A percentile compares a stretch with the other conserved stretches of the same genome.
These are phyloP conservation scores for Straminergon stramineum DNA, from an alignment of 225 moss, liverwort and hornwort species.

Conservation along the genomic window DNA sequence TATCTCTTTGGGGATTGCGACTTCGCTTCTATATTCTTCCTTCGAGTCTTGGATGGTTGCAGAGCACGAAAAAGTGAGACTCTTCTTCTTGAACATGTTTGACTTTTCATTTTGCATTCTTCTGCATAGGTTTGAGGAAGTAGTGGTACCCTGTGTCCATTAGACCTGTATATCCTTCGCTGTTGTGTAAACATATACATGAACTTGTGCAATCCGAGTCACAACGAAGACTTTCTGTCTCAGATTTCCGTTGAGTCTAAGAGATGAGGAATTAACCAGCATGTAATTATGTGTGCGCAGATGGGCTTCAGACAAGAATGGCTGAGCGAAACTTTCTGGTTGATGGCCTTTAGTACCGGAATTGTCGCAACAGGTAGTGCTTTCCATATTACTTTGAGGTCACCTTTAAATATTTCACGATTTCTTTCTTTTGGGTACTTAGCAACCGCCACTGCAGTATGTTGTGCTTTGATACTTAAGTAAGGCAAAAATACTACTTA, in stretches of 20 bases:
- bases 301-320: constrained; percentile 92
- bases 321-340: constrained; percentile 77
- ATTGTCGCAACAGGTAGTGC: constrained; percentile 37
- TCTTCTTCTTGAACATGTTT: neutral
- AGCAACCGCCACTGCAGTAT: neutral
- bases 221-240: neutral
- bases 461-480: neutral
- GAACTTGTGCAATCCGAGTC: neutral
- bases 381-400: neutral
- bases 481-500: neutral
- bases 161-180: neutral
- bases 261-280: neutral
- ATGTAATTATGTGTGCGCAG: constrained; percentile 16
- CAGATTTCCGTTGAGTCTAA: neutral
- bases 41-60: constrained; percentile 80
- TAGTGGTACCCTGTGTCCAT: neutral
- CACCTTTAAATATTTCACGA: neutral
- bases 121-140: neutral
- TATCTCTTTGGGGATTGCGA: constrained; percentile 58
- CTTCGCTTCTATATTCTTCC: constrained; percentile 50
- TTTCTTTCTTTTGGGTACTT: neutral
- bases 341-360: constrained; percentile 57
- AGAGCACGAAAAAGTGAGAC: constrained; percentile 76
- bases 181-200: neutral
- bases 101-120: neutral